Evolutionary conservation across 2,329 filamentous ascomycete genomes (phyloP).

Genomic region (Curvularia lunata): DNA sequence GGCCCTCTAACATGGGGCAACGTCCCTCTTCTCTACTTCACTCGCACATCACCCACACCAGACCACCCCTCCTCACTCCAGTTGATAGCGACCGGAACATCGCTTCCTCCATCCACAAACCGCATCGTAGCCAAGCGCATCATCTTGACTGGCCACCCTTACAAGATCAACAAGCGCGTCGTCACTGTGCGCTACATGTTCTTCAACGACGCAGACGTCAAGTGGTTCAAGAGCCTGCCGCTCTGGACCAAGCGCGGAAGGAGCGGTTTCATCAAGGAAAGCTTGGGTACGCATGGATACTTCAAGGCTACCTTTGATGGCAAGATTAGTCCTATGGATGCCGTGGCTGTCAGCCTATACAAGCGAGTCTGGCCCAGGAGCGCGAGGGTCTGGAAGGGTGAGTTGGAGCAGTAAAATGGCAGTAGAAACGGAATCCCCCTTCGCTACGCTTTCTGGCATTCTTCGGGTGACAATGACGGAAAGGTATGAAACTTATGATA

Average conservation of each 20-base stretch:
- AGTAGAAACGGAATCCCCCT: not conserved
- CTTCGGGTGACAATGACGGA: not conserved
- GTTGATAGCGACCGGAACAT: conserved; percentile 86
- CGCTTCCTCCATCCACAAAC: conserved; percentile 73
- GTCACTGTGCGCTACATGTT: conserved; percentile 99
- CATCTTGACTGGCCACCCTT: conserved; percentile 93
- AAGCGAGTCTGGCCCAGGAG: conserved; percentile 69
- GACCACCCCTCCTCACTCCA: conserved; percentile 57
- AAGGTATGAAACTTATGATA: conserved; percentile 16
- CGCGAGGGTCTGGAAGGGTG: conserved; percentile 57
- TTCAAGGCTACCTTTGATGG: conserved; percentile 99
- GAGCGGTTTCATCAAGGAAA: conserved; percentile 91
- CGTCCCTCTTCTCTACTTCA: conserved; percentile 89
- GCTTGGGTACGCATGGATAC: conserved; percentile 96
- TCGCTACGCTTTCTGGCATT: no score
- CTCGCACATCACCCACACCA: conserved; percentile 57
- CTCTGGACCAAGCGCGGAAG: conserved; percentile 91
- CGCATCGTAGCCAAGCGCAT: conserved; percentile 93
- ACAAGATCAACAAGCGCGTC: conserved; percentile 97
- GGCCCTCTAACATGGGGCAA: conserved; percentile 92
- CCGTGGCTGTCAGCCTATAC: conserved; percentile 78
- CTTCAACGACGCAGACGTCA: conserved; percentile 93
- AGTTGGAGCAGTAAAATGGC: conserved; percentile 6
- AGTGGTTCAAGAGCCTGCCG: conserved; percentile 97
- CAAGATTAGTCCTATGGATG: conserved; percentile 93